Conservation (phyloP, 164 flowering plant genomes). For the Magnolia sinica region DNA sequence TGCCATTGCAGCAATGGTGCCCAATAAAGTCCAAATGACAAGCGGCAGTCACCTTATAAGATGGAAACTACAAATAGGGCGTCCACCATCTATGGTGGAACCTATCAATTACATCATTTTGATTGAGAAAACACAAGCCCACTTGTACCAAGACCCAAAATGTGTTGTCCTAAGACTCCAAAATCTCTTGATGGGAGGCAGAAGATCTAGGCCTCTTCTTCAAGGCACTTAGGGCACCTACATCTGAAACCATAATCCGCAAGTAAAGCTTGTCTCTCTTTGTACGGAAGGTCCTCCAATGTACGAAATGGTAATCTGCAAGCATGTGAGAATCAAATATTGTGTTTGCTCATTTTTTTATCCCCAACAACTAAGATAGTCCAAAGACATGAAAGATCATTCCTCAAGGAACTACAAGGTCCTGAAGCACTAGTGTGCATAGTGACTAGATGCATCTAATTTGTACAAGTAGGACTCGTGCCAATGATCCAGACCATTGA, state of each 20-base stretch:
- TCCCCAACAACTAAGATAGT: background rate
- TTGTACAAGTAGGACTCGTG: no score
- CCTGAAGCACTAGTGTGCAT: background rate
- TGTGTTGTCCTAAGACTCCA: background rate
- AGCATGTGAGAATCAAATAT: background rate
- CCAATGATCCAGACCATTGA: no score
- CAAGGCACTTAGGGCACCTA: slow-evolving; percentile 62
- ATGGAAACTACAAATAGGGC: no score
- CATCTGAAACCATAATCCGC: slow-evolving; percentile 91
- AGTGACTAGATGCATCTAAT: no score
- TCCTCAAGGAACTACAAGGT: background rate
- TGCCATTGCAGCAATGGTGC: no score
- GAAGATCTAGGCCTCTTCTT: slow-evolving; percentile 27
- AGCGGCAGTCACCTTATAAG: no score
- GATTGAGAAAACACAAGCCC: no score
- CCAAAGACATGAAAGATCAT: background rate
- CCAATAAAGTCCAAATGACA: no score
- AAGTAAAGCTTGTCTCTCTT: slow-evolving; percentile 72
- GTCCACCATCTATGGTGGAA: no score
- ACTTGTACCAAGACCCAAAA: no score
- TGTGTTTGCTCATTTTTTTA: background rate
- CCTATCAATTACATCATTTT: no score
- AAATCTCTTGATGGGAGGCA: background rate
- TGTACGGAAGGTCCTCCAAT: slow-evolving; percentile 78
- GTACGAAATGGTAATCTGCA: slow-evolving; percentile 89